Percentiles rank a stretch among this genome's conserved stretches.
These are phyloP conservation scores for Oryza officinalis DNA, from an alignment of 176 grass and related monocot species.

Conservation along the genomic window DNA sequence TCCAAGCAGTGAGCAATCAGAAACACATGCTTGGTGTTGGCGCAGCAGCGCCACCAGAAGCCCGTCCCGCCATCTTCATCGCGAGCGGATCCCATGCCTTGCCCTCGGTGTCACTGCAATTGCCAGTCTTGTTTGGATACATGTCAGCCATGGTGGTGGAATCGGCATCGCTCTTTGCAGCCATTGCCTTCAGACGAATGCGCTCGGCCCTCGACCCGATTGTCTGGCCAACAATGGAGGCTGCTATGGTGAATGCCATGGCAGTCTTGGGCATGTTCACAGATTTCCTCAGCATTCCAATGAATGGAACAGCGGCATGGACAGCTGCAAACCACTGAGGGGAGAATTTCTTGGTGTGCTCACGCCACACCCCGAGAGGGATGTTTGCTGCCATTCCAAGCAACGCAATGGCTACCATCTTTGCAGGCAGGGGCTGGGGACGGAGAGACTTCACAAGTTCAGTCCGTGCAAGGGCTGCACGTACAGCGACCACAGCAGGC, in stretches of 20 bases:
- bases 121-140: slow-evolving; percentile 42
- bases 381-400: slow-evolving; percentile 91
- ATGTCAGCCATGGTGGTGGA: background rate
- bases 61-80: slow-evolving; percentile 29
- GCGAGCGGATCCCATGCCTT: slow-evolving; percentile 66
- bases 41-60: background rate
- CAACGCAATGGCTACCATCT: slow-evolving; percentile 85
- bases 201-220: slow-evolving; percentile 85
- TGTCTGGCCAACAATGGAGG: slow-evolving; percentile 90
- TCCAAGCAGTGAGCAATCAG: slow-evolving; percentile 17
- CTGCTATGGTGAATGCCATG: slow-evolving; percentile 89
- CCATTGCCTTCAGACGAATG: slow-evolving; percentile 54
- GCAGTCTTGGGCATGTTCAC: slow-evolving; percentile 88
- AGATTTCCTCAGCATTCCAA: slow-evolving; percentile 92
- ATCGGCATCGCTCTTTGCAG: slow-evolving; percentile 7
- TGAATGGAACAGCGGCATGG: slow-evolving; percentile 83
- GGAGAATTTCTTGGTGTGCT: slow-evolving; percentile 92
- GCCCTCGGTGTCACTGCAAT: slow-evolving; percentile 41
- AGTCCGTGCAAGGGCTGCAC: slow-evolving; percentile 79
- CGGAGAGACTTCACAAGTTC: slow-evolving; percentile 82
- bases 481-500: slow-evolving; percentile 66
- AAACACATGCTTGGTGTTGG: slow-evolving; percentile 61
- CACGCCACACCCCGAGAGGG: slow-evolving; percentile 91
- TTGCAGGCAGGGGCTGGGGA: slow-evolving; percentile 74
- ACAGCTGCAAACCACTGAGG: slow-evolving; percentile 88